phyloP scores from a whole-genome alignment of 176 grass and related monocot species.

The Oryza officinalis region DNA sequence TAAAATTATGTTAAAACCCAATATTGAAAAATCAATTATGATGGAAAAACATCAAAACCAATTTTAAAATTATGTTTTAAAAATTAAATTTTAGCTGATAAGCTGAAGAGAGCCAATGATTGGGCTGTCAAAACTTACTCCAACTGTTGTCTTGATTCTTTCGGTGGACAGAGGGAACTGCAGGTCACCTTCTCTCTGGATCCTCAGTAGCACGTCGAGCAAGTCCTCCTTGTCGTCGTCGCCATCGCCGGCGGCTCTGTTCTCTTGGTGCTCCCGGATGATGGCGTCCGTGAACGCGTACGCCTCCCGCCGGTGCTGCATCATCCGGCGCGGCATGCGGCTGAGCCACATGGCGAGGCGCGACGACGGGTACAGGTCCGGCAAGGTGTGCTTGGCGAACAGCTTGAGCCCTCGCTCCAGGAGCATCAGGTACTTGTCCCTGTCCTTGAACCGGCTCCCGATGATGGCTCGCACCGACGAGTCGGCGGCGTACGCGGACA shows the following conservation, averaged over 20 bases:
- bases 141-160: conserved; percentile 34
- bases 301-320: background rate
- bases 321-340: background rate
- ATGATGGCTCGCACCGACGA: conserved; percentile 22
- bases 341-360: conserved; percentile 14
- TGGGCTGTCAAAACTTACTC: no score
- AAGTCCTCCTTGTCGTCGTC: conserved; percentile 33
- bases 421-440: background rate
- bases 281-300: conserved; percentile 21
- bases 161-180: conserved; percentile 30
- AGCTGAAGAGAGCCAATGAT: no score
- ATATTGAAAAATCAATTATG: no score
- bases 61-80: no score
- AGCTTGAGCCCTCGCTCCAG: conserved; percentile 16
- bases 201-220: conserved; percentile 42
- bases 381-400: conserved; percentile 33
- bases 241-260: background rate
- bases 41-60: no score
- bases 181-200: conserved; percentile 31
- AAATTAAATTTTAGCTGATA: no score
- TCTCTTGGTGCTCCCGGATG: conserved; percentile 36
- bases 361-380: conserved; percentile 49
- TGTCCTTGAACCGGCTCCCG: conserved; percentile 8
- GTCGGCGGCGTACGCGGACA: conserved; percentile 16
- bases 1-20: no score